Conservation (phyloP, 805 yeast species). For the Candida coleopterorum region DNA sequence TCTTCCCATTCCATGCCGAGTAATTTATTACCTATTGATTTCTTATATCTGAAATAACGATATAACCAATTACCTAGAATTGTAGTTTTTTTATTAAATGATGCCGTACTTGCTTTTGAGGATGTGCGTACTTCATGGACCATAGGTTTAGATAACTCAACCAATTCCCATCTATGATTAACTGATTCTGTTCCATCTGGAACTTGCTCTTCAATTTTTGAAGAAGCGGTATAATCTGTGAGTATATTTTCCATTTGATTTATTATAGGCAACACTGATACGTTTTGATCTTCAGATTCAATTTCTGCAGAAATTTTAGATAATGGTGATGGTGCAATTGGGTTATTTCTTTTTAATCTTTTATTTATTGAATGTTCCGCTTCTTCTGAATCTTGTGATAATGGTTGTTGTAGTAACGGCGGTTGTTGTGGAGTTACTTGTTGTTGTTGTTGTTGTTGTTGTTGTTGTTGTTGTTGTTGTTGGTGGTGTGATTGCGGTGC, state of each 20-base stretch:
- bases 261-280: no score
- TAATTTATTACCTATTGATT: slow-evolving; percentile 29
- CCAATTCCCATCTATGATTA: slow-evolving; percentile 13
- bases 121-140: slow-evolving; percentile 24
- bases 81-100: slow-evolving; percentile 22
- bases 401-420: background rate
- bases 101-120: slow-evolving; percentile 22
- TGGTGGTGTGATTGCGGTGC: no score
- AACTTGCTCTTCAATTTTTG: background rate
- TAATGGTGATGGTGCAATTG: slow-evolving; percentile 13
- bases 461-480: no score
- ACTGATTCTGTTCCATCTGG: slow-evolving; percentile 18
- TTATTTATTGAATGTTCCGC: background rate
- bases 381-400: background rate
- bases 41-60: slow-evolving; percentile 33
- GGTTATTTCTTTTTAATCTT: slow-evolving; percentile 10
- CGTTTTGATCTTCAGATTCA: no score
- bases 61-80: slow-evolving; percentile 26
- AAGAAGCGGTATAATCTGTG: no score
- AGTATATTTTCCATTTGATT: no score
- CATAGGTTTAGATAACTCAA: slow-evolving; percentile 19
- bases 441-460: background rate
- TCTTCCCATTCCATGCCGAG: slow-evolving; percentile 42
- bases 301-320: slow-evolving; percentile 9
- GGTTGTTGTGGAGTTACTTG: background rate